Evolutionary conservation across 2,329 filamentous ascomycete species (phyloP).

Genomic region (Cytospora piceae): DNA sequence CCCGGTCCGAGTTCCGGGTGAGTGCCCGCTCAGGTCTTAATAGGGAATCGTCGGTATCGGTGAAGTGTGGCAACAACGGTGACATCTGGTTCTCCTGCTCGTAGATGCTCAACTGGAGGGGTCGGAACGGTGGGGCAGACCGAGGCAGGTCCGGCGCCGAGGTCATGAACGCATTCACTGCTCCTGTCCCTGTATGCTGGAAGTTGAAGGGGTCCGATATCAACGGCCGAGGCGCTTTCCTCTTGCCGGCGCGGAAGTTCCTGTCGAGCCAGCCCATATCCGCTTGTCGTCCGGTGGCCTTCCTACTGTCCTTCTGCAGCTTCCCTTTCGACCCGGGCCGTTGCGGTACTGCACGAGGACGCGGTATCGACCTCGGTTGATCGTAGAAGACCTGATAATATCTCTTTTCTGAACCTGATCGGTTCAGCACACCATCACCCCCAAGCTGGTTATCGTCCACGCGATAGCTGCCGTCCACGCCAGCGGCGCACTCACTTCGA

Average conservation of each 20-base stretch:
- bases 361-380: constrained; percentile 44
- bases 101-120: constrained; percentile 62
- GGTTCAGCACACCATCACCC: constrained; percentile 15
- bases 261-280: constrained; percentile 28
- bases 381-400: constrained; percentile 36
- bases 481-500: constrained; percentile 20
- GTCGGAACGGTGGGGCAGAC: constrained; percentile 50
- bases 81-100: constrained; percentile 52
- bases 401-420: constrained; percentile 29
- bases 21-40: constrained; percentile 47
- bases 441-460: constrained; percentile 9
- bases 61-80: constrained; percentile 59
- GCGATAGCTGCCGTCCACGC: constrained; percentile 11
- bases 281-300: constrained; percentile 6
- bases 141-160: constrained; percentile 37
- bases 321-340: constrained; percentile 29
- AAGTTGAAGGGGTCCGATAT: constrained; percentile 66
- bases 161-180: constrained; percentile 43
- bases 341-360: constrained; percentile 38
- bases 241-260: constrained; percentile 29
- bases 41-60: constrained; percentile 41
- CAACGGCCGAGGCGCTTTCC: constrained; percentile 51
- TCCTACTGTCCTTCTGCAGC: constrained; percentile 29
- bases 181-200: constrained; percentile 57
- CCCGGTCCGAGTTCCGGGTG: constrained; percentile 33